These are phyloP conservation scores for Cyberlindnera amylophila DNA, from an alignment of 805 yeast species.

Conservation along the genomic window DNA sequence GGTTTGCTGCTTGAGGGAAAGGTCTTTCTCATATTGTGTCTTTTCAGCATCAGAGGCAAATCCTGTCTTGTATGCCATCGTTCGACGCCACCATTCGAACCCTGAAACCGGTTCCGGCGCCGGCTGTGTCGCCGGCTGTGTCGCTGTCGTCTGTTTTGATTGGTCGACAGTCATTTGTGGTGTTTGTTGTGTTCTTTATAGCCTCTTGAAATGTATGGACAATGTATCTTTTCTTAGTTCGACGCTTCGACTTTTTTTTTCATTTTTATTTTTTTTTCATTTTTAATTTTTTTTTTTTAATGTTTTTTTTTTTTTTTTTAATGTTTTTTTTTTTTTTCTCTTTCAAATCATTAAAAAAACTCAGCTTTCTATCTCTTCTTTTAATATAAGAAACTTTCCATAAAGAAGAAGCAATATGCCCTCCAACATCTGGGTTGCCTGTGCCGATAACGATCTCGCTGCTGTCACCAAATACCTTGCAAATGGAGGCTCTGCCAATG, in stretches of 20 bases:
- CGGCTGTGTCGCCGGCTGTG: background rate
- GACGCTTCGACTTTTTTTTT: too few relatives aligned
- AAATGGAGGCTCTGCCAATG: slow-evolving; percentile 58
- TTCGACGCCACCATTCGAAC: slow-evolving; percentile 80
- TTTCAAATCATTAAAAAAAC: too few relatives aligned
- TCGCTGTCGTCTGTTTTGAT: background rate
- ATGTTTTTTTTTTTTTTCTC: too few relatives aligned
- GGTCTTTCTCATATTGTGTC: slow-evolving; percentile 54
- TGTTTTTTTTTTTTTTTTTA: too few relatives aligned
- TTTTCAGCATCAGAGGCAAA: slow-evolving; percentile 54
- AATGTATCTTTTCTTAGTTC: too few relatives aligned
- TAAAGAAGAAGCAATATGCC: background rate
- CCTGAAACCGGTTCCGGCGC: slow-evolving; percentile 31
- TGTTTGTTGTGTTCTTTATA: background rate
- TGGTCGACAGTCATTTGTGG: background rate
- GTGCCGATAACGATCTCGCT: slow-evolving; percentile 73
- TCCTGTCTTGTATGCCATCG: slow-evolving; percentile 68
- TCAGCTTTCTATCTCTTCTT: too few relatives aligned
- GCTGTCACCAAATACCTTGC: slow-evolving; percentile 55
- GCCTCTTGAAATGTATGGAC: too few relatives aligned
- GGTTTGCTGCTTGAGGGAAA: slow-evolving; percentile 38
- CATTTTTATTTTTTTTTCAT: too few relatives aligned
- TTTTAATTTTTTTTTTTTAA: too few relatives aligned
- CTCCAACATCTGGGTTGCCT: slow-evolving; percentile 86
- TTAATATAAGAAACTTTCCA: background rate